These are phyloP conservation scores for Artemisia argyi DNA, from an alignment of 129 eudicot genomes.

Conservation along the genomic window DNA sequence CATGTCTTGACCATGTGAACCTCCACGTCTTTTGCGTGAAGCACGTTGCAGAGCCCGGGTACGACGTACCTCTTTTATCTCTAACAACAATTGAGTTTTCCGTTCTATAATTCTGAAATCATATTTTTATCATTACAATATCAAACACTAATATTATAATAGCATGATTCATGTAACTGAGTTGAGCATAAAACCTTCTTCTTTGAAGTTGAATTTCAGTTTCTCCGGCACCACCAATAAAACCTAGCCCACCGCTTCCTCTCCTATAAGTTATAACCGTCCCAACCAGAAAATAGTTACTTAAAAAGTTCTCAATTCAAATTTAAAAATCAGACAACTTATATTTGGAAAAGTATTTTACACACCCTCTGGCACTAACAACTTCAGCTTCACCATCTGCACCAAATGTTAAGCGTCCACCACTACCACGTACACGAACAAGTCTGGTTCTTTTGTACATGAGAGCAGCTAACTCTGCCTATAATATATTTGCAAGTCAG, in stretches of 20 bases:
- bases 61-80: conserved; percentile 91
- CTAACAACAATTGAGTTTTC: conserved; percentile 64
- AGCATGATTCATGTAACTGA: neutral
- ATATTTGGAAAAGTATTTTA: neutral
- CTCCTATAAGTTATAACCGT: conserved; percentile 53
- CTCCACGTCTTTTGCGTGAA: conserved; percentile 73
- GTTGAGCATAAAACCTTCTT: conserved; percentile 61
- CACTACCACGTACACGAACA: conserved; percentile 86
- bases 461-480: conserved; percentile 99
- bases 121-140: neutral
- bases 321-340: neutral
- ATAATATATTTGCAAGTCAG: neutral
- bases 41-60: conserved; percentile 98
- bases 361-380: conserved; percentile 97
- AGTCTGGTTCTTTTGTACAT: conserved; percentile 94
- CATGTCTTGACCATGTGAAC: conserved; percentile 60
- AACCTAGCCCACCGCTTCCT: conserved; percentile 98
- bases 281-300: neutral
- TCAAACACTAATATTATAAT: neutral
- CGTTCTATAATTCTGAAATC: conserved; percentile 77
- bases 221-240: conserved; percentile 98
- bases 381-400: conserved; percentile 85
- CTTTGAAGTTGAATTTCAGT: conserved; percentile 98
- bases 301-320: neutral
- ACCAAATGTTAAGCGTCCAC: conserved; percentile 85